A percentile compares a stretch with the other conserved stretches of the same genome.
Conservation (phyloP, 192 early-diverging fungal species). For the Obelidium mucronatum region DNA sequence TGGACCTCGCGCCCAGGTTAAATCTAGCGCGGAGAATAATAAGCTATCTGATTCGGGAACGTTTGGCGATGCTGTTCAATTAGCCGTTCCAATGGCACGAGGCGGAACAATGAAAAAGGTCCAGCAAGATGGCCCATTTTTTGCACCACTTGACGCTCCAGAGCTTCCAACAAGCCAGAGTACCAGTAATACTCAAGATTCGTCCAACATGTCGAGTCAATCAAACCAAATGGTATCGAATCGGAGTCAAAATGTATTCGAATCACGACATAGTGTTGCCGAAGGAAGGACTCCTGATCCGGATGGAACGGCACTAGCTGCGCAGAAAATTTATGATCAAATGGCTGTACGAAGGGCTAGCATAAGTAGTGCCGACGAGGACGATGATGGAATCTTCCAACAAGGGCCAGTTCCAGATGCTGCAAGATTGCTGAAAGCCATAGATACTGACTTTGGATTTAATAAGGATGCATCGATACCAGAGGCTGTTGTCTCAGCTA, state of each 20-base stretch:
- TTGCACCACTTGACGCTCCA: neutral
- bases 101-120: neutral
- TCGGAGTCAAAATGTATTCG: neutral
- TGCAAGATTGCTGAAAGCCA: neutral
- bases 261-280: too few relatives aligned
- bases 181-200: neutral
- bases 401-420: neutral
- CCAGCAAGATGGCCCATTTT: neutral
- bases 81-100: neutral
- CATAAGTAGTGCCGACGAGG: too few relatives aligned
- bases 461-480: conserved; percentile 41
- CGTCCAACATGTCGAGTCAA: too few relatives aligned
- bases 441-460: conserved; percentile 35
- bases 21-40: neutral
- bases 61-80: neutral
- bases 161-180: neutral
- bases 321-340: conserved; percentile 63
- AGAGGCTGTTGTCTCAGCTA: neutral
- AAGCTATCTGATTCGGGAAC: neutral
- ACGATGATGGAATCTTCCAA: conserved; percentile 1
- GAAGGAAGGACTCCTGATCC: neutral
- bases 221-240: neutral
- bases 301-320: conserved; percentile 46
- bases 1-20: neutral
- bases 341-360: too few relatives aligned